A percentile compares a stretch with the other conserved stretches of the same genome.
These are phyloP conservation scores for Colletotrichum costaricense DNA, from an alignment of 2,329 filamentous ascomycete genomes.

Conservation along the genomic window DNA sequence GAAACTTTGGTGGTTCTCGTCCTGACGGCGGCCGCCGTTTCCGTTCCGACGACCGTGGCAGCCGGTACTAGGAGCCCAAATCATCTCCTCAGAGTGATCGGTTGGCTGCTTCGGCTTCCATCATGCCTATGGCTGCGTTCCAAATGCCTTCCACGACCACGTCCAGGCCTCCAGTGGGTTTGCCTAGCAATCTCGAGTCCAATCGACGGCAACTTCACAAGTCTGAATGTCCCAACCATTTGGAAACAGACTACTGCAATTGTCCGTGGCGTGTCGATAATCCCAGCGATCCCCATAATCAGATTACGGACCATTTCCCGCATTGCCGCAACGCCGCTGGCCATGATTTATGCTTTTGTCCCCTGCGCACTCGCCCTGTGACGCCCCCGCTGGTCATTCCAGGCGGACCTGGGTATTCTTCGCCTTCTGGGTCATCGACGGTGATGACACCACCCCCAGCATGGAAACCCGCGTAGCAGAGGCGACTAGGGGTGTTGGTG, in stretches of 20 bases:
- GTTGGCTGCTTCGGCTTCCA: neutral
- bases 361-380: neutral
- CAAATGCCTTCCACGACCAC: neutral
- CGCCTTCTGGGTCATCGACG: neutral
- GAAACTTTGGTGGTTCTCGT: slow-evolving; percentile 36
- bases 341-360: neutral
- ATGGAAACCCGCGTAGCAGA: neutral
- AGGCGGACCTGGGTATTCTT: neutral
- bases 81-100: neutral
- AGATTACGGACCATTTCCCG: neutral
- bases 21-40: slow-evolving; percentile 36
- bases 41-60: slow-evolving; percentile 34
- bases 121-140: no score
- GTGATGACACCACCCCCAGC: neutral
- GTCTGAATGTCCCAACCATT: neutral
- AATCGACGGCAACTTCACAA: neutral
- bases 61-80: slow-evolving; percentile 8
- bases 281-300: neutral
- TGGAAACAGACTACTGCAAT: neutral
- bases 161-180: no score
- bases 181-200: neutral
- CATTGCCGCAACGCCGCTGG: neutral
- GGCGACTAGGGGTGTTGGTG: no score
- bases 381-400: neutral
- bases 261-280: neutral